Evolutionary conservation across 2,329 filamentous ascomycete genomes (phyloP).

Genomic region (Cytospora schulzeri): DNA sequence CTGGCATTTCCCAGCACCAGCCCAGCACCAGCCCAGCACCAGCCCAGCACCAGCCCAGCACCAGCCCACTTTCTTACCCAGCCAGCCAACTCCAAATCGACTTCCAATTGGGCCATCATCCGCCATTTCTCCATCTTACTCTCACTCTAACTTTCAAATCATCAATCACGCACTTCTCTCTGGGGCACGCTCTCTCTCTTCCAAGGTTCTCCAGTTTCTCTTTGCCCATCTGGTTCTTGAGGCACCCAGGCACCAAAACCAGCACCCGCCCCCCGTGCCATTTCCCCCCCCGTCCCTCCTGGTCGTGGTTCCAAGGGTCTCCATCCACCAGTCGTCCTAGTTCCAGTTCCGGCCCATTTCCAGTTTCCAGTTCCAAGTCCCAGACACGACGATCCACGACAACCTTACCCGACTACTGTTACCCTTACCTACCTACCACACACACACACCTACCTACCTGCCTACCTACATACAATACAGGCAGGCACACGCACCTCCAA

Average conservation of each 20-base stretch:
- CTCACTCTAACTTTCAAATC: conserved; percentile 8
- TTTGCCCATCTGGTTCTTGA: conserved; percentile 2
- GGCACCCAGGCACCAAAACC: neutral
- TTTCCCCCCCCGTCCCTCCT: conserved; percentile 13
- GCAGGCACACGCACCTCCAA: neutral
- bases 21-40: too few relatives aligned
- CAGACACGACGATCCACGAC: conserved; percentile 23
- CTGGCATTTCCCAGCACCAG: neutral
- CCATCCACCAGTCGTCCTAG: neutral
- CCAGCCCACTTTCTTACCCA: neutral
- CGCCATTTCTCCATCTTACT: conserved; percentile 4
- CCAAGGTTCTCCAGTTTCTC: too few relatives aligned
- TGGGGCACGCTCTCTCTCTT: neutral
- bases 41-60: too few relatives aligned
- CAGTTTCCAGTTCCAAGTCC: conserved; percentile 13
- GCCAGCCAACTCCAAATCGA: neutral
- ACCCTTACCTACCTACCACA: neutral
- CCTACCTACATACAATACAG: neutral
- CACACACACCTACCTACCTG: neutral
- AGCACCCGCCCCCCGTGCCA: conserved; percentile 2
- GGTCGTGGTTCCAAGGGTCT: conserved; percentile 14
- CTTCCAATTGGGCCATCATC: conserved; percentile 15
- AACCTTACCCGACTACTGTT: conserved; percentile 1
- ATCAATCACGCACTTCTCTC: conserved; percentile 4
- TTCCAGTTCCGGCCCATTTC: conserved; percentile 1